Percentiles rank a stretch among this genome's conserved stretches.
Evolutionary conservation across 179 eudicot genomes (phyloP).

Genomic region (Silene noctiflora): DNA sequence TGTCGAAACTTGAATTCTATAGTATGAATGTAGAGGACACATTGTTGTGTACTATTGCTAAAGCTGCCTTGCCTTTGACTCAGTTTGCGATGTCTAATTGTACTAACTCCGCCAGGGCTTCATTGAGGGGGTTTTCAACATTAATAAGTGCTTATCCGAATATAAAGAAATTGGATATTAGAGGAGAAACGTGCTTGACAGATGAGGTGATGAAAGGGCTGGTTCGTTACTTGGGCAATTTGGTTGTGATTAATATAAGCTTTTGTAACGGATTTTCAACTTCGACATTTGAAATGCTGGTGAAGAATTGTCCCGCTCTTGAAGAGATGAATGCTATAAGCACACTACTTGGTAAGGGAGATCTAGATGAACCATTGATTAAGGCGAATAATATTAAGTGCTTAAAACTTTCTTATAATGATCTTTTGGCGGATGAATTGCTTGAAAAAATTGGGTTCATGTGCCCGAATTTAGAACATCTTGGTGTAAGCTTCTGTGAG

Average conservation of each 20-base stretch:
- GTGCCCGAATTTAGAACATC: neutral
- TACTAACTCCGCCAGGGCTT: neutral
- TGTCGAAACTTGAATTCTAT: neutral
- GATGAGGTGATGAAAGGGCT: neutral
- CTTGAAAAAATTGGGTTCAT: neutral
- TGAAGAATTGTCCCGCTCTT: neutral
- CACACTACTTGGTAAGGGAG: neutral
- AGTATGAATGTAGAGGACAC: neutral
- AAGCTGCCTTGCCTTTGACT: constrained; percentile 2
- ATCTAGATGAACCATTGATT: neutral
- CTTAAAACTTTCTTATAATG: neutral
- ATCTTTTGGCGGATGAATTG: neutral
- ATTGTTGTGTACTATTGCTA: constrained; percentile 2
- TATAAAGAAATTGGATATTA: neutral
- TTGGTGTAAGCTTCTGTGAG: neutral
- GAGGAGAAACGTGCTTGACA: neutral
- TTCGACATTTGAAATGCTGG: neutral
- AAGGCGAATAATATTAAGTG: neutral
- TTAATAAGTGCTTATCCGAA: neutral
- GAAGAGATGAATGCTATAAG: neutral
- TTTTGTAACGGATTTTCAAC: neutral
- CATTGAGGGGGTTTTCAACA: neutral
- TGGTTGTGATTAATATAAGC: neutral
- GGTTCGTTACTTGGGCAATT: neutral
- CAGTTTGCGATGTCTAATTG: neutral